Evolutionary conservation across 2,329 filamentous ascomycete genomes (phyloP).

Genomic region (Raffaelea deltoideospora): DNA sequence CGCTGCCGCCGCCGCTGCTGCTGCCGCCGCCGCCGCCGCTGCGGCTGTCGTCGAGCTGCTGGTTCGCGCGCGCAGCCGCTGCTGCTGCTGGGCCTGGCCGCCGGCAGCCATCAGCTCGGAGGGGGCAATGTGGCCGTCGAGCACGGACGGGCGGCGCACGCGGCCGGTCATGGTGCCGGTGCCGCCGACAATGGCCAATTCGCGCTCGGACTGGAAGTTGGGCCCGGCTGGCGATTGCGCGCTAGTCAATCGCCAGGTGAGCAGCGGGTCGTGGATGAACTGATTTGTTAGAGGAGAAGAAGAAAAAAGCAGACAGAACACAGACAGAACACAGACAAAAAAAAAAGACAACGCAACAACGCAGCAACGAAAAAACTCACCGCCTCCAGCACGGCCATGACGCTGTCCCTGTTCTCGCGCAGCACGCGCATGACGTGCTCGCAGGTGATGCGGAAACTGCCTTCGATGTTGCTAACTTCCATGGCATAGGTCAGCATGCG

Average conservation of each 20-base stretch:
- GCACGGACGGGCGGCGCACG: constrained; percentile 51
- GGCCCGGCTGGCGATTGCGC: constrained; percentile 48
- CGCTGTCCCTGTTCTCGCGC: constrained; percentile 90
- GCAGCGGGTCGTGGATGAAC: constrained; percentile 98
- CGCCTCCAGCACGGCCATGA: constrained; percentile 96
- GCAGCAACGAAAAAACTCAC: constrained; percentile 38
- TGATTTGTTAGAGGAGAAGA: constrained; percentile 19
- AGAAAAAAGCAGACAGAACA: not conserved
- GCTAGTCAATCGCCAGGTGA: constrained; percentile 81
- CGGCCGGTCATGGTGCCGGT: constrained; percentile 26
- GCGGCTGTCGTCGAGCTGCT: too few species aligned
- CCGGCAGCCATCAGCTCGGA: constrained; percentile 37
- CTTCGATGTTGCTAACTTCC: constrained; percentile 99
- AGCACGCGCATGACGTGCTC: constrained; percentile 97
- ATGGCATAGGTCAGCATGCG: constrained; percentile 99
- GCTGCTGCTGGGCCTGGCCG: constrained; percentile 6
- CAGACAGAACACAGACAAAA: constrained; percentile 2
- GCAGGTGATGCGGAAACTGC: constrained; percentile 93
- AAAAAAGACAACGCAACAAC: constrained; percentile 2
- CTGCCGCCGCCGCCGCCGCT: constrained; percentile 3
- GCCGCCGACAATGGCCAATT: constrained; percentile 33
- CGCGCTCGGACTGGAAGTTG: constrained; percentile 49
- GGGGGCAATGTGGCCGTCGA: constrained; percentile 46
- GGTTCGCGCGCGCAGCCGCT: constrained; percentile 11
- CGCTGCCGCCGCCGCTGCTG: constrained; percentile 1